These are phyloP conservation scores for Zoysia pacifica DNA, from an alignment of 176 grass and related monocot species.

Conservation along the genomic window DNA sequence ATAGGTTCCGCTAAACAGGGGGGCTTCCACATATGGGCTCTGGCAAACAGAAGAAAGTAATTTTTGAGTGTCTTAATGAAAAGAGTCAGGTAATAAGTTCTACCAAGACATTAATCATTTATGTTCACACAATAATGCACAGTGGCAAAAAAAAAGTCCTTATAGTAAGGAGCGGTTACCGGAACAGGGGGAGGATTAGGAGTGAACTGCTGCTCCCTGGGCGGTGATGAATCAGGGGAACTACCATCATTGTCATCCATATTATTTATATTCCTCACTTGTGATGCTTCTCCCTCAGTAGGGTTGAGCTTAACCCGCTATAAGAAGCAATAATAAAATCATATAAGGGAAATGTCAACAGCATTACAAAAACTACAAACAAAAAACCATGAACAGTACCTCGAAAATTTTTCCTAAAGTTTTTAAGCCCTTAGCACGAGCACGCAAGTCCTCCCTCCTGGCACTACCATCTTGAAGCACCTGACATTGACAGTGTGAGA, in stretches of 20 bases:
- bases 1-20: constrained; percentile 59
- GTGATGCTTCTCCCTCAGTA: constrained; percentile 58
- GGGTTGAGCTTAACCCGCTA: constrained; percentile 70
- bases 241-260: constrained; percentile 67
- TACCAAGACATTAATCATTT: constrained; percentile 1
- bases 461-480: constrained; percentile 78
- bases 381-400: constrained; percentile 48
- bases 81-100: not conserved
- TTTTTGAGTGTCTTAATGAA: constrained; percentile 12
- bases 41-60: constrained; percentile 45
- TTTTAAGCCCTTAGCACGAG: constrained; percentile 94
- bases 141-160: not conserved
- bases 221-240: constrained; percentile 86
- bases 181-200: constrained; percentile 53
- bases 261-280: constrained; percentile 55
- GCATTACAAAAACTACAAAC: constrained; percentile 1
- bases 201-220: constrained; percentile 45
- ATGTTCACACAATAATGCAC: not conserved
- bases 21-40: constrained; percentile 97
- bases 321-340: constrained; percentile 26
- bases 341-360: constrained; percentile 23
- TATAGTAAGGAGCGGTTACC: constrained; percentile 48
- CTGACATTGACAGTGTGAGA: constrained; percentile 46
- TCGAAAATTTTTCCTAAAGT: constrained; percentile 92
- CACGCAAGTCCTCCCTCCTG: constrained; percentile 78